Percentiles rank a stretch among this genome's conserved stretches.
Conservation (phyloP, 805 yeast genomes). For the Ogataea neopini region DNA sequence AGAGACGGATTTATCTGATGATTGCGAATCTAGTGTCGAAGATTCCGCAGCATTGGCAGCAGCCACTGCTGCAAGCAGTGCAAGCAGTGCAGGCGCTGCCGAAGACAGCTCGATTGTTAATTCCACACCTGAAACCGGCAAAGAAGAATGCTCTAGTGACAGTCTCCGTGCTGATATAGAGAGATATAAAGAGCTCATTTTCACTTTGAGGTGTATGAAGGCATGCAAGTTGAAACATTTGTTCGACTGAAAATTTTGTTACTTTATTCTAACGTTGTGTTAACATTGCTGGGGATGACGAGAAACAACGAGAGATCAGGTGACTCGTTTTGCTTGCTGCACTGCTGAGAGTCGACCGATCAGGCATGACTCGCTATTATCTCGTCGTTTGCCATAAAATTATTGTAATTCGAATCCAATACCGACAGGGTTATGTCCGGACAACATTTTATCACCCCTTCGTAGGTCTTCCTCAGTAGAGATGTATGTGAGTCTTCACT, state of each 20-base stretch:
- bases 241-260: neutral
- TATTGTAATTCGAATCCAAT: conserved; percentile 14
- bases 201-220: conserved; percentile 31
- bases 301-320: too few species aligned
- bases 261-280: neutral
- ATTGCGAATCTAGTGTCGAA: neutral
- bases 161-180: conserved; percentile 9
- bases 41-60: too few species aligned
- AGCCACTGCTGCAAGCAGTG: neutral
- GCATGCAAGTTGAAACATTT: conserved; percentile 18
- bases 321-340: too few species aligned
- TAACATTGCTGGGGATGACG: too few species aligned
- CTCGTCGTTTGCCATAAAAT: too few species aligned
- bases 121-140: neutral
- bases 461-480: conserved; percentile 14
- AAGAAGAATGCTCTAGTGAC: neutral
- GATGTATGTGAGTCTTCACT: conserved; percentile 9
- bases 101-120: too few species aligned
- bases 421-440: conserved; percentile 7
- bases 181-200: conserved; percentile 29
- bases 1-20: conserved; percentile 5
- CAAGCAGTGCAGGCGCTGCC: too few species aligned
- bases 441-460: conserved; percentile 6
- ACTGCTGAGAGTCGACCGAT: too few species aligned
- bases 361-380: too few species aligned